A percentile compares a stretch with the other conserved stretches of the same genome.
Conservation (phyloP, 768 basidiomycete species). For the Russula abietina region DNA sequence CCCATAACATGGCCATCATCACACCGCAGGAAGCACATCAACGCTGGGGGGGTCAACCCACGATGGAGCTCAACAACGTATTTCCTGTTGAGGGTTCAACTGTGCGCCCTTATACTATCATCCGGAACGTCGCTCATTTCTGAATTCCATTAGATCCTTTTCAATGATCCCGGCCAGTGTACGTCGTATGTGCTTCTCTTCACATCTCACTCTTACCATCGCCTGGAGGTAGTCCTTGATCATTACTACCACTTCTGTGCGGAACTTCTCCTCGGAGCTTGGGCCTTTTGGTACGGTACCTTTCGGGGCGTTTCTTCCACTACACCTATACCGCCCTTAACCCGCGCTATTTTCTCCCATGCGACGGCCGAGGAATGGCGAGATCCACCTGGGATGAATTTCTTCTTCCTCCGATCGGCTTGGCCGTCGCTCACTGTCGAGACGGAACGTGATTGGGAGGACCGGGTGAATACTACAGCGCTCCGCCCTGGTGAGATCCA, state of each 20-base stretch:
- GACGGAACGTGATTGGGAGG: constrained; percentile 62
- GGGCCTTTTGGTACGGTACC: constrained; percentile 67
- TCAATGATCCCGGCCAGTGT: constrained; percentile 67
- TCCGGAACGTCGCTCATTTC: background rate
- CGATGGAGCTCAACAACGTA: constrained; percentile 41
- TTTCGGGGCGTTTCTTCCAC: constrained; percentile 26
- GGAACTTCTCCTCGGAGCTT: constrained; percentile 70
- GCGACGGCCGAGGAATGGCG: constrained; percentile 57
- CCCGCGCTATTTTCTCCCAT: constrained; percentile 69
- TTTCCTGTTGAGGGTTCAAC: constrained; percentile 69
- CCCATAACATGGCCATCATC: constrained; percentile 55
- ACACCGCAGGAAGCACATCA: constrained; percentile 50
- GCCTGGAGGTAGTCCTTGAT: constrained; percentile 43
- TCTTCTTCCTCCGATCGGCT: constrained; percentile 66
- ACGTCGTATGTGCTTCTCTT: constrained; percentile 7
- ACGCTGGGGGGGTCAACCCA: constrained; percentile 49
- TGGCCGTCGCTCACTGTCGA: constrained; percentile 71
- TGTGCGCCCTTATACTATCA: constrained; percentile 35
- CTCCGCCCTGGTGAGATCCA: constrained; percentile 15
- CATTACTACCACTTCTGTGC: constrained; percentile 89
- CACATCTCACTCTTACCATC: background rate
- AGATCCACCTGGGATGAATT: constrained; percentile 72
- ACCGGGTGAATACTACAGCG: constrained; percentile 40
- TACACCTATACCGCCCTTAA: constrained; percentile 31
- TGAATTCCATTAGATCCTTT: constrained; percentile 26